Percentiles rank a stretch among this genome's conserved stretches.
phyloP scores from a whole-genome alignment of 352 stramenopile species.

The Phytophthora fragariaefolia region DNA sequence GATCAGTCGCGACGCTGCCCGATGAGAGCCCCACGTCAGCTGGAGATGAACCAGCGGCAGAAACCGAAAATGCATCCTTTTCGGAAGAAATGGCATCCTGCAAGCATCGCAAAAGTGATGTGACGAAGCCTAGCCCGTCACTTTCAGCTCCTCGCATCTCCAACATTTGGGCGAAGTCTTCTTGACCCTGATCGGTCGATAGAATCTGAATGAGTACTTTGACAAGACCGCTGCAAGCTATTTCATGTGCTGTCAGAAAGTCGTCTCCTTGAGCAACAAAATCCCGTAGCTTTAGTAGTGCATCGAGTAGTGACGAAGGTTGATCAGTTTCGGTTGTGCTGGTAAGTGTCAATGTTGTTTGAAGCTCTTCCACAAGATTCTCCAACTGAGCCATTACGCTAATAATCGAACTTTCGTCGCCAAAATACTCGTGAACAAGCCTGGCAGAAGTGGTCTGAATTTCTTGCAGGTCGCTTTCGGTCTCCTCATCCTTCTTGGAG shows the following conservation, averaged over 20 bases:
- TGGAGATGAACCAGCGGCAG: conserved; percentile 11
- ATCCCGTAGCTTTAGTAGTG: conserved; percentile 35
- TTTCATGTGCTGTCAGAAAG: conserved; percentile 65
- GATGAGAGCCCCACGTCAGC: conserved; percentile 29
- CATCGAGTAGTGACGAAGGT: conserved; percentile 16
- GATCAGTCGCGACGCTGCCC: conserved; percentile 49
- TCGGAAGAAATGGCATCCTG: conserved; percentile 71
- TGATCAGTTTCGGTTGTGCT: conserved; percentile 4
- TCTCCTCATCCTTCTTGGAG: conserved; percentile 24
- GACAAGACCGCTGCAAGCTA: conserved; percentile 64
- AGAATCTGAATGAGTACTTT: conserved; percentile 46
- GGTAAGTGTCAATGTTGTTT: conserved; percentile 5
- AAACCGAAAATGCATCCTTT: conserved; percentile 61
- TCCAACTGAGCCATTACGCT: conserved; percentile 45
- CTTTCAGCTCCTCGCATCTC: conserved; percentile 8
- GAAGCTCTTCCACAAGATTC: conserved; percentile 38
- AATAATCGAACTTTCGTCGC: conserved; percentile 33
- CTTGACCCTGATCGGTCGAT: conserved; percentile 31
- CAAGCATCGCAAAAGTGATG: conserved; percentile 47
- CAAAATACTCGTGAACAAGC: conserved; percentile 57
- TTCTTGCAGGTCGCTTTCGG: conserved; percentile 35
- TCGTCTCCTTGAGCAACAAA: conserved; percentile 36
- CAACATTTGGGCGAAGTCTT: conserved; percentile 49
- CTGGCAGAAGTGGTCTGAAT: conserved; percentile 33
- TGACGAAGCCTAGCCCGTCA: conserved; percentile 32